Conservation (phyloP, 2,329 filamentous ascomycete genomes). For the Davidsoniella neocaledoniae region DNA sequence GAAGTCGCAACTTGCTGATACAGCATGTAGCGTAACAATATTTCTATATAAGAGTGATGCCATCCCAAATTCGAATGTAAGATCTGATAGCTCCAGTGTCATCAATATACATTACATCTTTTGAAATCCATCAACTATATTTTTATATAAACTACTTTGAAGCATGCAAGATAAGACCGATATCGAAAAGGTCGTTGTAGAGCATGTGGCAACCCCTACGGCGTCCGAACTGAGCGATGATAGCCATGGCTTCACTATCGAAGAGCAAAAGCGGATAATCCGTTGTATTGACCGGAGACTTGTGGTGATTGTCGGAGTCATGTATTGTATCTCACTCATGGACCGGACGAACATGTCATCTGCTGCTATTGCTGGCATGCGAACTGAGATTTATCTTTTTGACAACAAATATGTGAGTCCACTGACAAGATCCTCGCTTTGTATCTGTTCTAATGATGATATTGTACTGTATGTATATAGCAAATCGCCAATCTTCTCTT, state of each 20-base stretch:
- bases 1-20: too few relatives aligned
- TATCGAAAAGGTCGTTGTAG: conserved; percentile 14
- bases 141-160: too few relatives aligned
- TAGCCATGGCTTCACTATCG: conserved; percentile 34
- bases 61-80: too few relatives aligned
- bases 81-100: too few relatives aligned
- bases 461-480: not conserved
- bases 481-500: conserved; percentile 51
- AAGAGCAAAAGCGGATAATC: conserved; percentile 52
- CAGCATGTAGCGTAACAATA: too few relatives aligned
- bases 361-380: conserved; percentile 53
- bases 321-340: conserved; percentile 65
- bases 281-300: conserved; percentile 50
- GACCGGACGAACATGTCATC: conserved; percentile 63
- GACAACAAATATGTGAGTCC: conserved; percentile 28
- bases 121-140: too few relatives aligned
- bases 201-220: conserved; percentile 9
- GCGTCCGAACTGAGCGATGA: conserved; percentile 5
- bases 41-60: too few relatives aligned
- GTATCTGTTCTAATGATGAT: not conserved
- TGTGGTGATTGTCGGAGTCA: conserved; percentile 41
- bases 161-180: not conserved
- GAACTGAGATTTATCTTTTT: conserved; percentile 27
- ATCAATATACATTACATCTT: too few relatives aligned
- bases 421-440: not conserved